phyloP scores from a whole-genome alignment of 371 early-diverging fungal genomes.

The Apophysomyces trapeziformis region DNA sequence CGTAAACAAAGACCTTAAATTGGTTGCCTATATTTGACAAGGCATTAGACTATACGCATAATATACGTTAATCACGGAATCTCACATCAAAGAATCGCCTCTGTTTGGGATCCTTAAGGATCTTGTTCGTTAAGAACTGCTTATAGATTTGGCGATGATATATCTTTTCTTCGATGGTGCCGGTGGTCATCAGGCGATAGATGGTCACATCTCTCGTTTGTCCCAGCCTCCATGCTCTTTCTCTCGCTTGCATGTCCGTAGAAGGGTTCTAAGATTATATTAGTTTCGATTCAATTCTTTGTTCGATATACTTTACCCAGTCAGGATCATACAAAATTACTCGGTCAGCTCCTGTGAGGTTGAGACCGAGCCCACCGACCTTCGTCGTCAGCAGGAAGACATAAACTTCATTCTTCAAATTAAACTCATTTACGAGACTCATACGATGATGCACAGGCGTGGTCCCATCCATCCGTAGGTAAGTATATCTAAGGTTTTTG shows the following conservation, averaged over 20 bases:
- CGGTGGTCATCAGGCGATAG: constrained; percentile 96
- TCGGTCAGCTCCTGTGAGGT: constrained; percentile 94
- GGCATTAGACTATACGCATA: neutral
- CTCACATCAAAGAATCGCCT: constrained; percentile 84
- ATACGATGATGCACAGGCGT: constrained; percentile 86
- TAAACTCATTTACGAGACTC: constrained; percentile 89
- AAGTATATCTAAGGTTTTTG: constrained; percentile 52
- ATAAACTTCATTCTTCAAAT: constrained; percentile 68
- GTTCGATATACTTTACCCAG: constrained; percentile 66
- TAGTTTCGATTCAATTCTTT: neutral
- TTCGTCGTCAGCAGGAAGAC: constrained; percentile 96
- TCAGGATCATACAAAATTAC: constrained; percentile 98
- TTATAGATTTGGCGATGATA: constrained; percentile 98
- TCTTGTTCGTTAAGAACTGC: constrained; percentile 93
- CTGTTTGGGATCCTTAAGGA: constrained; percentile 92
- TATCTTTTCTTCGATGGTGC: constrained; percentile 98
- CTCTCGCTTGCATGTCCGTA: constrained; percentile 96
- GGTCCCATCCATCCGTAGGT: constrained; percentile 94
- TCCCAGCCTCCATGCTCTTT: constrained; percentile 97
- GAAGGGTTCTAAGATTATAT: constrained; percentile 81
- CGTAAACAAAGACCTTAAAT: constrained; percentile 85
- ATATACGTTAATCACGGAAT: neutral
- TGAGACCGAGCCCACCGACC: constrained; percentile 97
- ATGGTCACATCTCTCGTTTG: constrained; percentile 91
- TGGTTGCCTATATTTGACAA: constrained; percentile 53